Base-by-base conservation (phyloP, 2,329 filamentous ascomycete species). In the Hortaea sp. region DNA sequence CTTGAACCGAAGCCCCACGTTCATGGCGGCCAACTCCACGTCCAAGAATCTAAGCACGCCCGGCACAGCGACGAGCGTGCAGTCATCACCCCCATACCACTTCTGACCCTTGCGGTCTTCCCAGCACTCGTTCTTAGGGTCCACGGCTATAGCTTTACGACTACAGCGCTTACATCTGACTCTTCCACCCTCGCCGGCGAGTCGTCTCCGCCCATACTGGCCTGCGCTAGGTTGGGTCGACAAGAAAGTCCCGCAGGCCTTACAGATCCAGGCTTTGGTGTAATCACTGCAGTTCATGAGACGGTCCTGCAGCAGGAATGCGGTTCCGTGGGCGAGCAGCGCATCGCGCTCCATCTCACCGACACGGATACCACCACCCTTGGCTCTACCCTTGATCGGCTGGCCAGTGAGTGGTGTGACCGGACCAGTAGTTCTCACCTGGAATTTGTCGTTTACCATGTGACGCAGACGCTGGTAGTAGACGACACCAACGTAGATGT, bases 371-470 rank as follows among this genome's bases (percentile, higher is more conserved):
- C 92, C 92, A 71, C 92, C 92, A 63, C 90, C 92, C 68, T 90
- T 87, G 65, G 94, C 92, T 65, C 92, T 78, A 53, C 92, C 92
- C 73, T 97, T 95, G 74, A 98, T 92, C 37, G 92, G 92, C 65
- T 98, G 92, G 30, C 90, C 89, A 0, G 90, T 97, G 11, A 92
- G 80, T 27, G 84, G 79, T 46, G 92, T 92, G 39, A 95, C 84
- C 1, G 89, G 89, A 46, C 92, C 92, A 0, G 92, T 97, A 2
- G 92, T 97, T 67, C 92, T 82, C 46, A 97, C 92, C 68, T 98
- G 92, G 75, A 86, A 98, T 70, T 98, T 98, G 69, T 98, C 92
- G 77, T 95, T 97, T 47, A 98, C 92, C 92, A 98, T 98, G 82
- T 98, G 92, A 65, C 92, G 78, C 50, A 98, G 77, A 66, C 92